Percentiles rank a stretch among this genome's conserved stretches.
Conservation (phyloP, 805 yeast species). For the Wickerhamomyces silvicola region DNA sequence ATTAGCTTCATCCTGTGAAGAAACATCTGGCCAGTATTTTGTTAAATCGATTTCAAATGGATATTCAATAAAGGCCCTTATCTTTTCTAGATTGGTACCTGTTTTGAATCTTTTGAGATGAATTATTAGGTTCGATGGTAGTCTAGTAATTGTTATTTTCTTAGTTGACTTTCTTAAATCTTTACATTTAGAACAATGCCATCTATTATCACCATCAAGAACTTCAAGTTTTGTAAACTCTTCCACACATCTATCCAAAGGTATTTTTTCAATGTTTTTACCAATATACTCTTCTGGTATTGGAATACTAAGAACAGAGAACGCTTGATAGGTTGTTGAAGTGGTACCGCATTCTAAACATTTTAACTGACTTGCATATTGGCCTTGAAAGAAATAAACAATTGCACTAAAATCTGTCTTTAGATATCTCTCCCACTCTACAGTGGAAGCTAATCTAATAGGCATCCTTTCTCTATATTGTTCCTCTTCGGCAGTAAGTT, state of each 20-base stretch:
- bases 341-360: slow-evolving; percentile 70
- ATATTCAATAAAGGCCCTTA: slow-evolving; percentile 53
- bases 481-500: slow-evolving; percentile 68
- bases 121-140: slow-evolving; percentile 74
- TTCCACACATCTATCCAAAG: slow-evolving; percentile 61
- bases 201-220: slow-evolving; percentile 70
- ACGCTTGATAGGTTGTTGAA: slow-evolving; percentile 82
- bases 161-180: slow-evolving; percentile 58
- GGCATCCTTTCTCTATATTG: slow-evolving; percentile 63
- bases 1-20: slow-evolving; percentile 35
- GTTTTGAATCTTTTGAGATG: slow-evolving; percentile 77
- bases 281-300: slow-evolving; percentile 46
- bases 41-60: slow-evolving; percentile 65
- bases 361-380: slow-evolving; percentile 68
- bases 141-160: slow-evolving; percentile 62
- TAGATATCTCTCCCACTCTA: slow-evolving; percentile 89
- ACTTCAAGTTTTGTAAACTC: slow-evolving; percentile 72
- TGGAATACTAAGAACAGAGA: slow-evolving; percentile 74
- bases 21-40: slow-evolving; percentile 58
- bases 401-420: slow-evolving; percentile 72
- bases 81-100: slow-evolving; percentile 25
- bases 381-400: slow-evolving; percentile 85
- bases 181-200: slow-evolving; percentile 80
- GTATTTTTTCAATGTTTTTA: slow-evolving; percentile 19
- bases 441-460: slow-evolving; percentile 72